Conservation (phyloP, 257 asterid species). For the Lycium barbarum region DNA sequence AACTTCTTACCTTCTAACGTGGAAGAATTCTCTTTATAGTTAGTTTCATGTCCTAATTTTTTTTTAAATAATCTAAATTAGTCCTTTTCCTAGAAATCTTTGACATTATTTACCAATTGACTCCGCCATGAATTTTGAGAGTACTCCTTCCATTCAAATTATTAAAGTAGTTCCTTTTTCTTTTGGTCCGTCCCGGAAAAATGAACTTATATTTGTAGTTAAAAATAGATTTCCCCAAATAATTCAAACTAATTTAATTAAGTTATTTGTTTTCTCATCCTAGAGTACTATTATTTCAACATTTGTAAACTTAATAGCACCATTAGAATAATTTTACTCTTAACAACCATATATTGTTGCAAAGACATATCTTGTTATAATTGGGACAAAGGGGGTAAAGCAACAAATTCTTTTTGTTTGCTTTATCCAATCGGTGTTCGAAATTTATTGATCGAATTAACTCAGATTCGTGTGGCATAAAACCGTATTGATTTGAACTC, state of each 20-base stretch:
- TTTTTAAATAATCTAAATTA: background rate
- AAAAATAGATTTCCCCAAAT: background rate
- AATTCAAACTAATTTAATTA: background rate
- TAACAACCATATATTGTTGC: background rate
- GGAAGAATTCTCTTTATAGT: background rate
- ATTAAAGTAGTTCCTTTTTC: background rate
- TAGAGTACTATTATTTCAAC: background rate
- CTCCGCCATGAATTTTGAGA: background rate
- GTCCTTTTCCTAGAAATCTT: background rate
- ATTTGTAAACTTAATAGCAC: background rate
- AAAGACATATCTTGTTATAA: background rate
- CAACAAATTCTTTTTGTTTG: too few relatives aligned
- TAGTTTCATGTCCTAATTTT: background rate
- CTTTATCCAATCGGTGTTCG: background rate
- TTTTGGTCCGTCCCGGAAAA: background rate
- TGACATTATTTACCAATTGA: background rate
- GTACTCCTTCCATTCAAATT: background rate
- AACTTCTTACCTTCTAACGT: background rate
- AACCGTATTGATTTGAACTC: background rate
- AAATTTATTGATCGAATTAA: background rate
- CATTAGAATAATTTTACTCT: background rate
- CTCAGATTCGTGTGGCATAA: background rate
- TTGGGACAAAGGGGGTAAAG: background rate
- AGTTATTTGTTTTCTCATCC: background rate
- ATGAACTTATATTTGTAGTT: background rate